Percentiles rank a stretch among this genome's conserved stretches.
Evolutionary conservation across 192 early-diverging fungal species (phyloP).

Genomic region (Coemansia sp.): DNA sequence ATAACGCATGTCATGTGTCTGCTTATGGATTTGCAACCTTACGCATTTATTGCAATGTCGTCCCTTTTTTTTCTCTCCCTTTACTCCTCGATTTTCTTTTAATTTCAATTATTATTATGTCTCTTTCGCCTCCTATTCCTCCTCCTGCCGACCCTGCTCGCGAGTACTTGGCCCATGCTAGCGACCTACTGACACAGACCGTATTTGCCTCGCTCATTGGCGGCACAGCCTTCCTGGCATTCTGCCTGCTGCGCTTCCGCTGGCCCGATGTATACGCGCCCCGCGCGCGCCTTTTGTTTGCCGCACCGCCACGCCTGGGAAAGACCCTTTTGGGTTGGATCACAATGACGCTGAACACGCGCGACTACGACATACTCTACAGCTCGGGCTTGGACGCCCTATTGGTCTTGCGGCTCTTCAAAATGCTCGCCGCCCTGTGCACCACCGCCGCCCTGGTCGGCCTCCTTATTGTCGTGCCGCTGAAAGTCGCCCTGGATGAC

Average conservation of each 20-base stretch:
- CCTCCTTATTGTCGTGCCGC: constrained; percentile 33
- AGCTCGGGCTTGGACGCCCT: constrained; percentile 51
- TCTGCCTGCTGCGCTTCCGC: constrained; percentile 54
- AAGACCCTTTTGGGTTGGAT: constrained; percentile 52
- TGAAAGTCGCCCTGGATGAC: constrained; percentile 40
- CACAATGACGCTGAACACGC: constrained; percentile 35
- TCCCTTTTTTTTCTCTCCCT: background rate
- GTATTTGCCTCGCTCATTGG: constrained; percentile 41
- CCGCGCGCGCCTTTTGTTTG: constrained; percentile 44
- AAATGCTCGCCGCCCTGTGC: constrained; percentile 41
- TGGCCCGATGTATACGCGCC: constrained; percentile 57
- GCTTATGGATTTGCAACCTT: no score
- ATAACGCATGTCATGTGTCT: no score
- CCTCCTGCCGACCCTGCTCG: constrained; percentile 19
- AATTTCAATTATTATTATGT: background rate
- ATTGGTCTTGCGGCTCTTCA: constrained; percentile 52
- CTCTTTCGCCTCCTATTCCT: background rate
- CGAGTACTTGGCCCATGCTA: constrained; percentile 49
- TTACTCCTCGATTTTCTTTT: background rate
- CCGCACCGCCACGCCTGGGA: constrained; percentile 46
- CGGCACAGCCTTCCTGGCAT: constrained; percentile 40
- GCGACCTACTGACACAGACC: constrained; percentile 53
- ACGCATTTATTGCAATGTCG: no score
- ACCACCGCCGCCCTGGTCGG: constrained; percentile 28
- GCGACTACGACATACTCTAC: constrained; percentile 51